Conservation (phyloP, 306 rosid genomes). For the cucumber (Cucumis sativus) region Cucumber_9930_V3 NC_026655.2:31626001-31626500, state of each 20-base stretch:
- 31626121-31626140: constrained; percentile 26
- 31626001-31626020: constrained; percentile 27
- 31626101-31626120: constrained; percentile 65
- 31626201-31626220: not conserved
- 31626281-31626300: not conserved
- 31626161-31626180: constrained; percentile 24
- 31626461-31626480: not conserved
- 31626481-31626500: not conserved
- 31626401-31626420: not conserved
- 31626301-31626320: not conserved
- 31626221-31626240: not conserved
- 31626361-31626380: not conserved
- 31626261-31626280: not conserved
- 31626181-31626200: not conserved
- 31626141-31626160: constrained; percentile 13
- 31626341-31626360: not conserved
- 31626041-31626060: constrained; percentile 25
- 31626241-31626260: not conserved
- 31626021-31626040: constrained; percentile 34
- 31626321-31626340: not conserved
- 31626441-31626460: not conserved
- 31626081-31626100: constrained; percentile 65
- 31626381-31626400: not conserved
- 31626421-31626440: no score
- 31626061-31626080: constrained; percentile 65